phyloP scores from a whole-genome alignment of 228 moss, liverwort and hornwort species.

The Sphagnum fallax region DNA sequence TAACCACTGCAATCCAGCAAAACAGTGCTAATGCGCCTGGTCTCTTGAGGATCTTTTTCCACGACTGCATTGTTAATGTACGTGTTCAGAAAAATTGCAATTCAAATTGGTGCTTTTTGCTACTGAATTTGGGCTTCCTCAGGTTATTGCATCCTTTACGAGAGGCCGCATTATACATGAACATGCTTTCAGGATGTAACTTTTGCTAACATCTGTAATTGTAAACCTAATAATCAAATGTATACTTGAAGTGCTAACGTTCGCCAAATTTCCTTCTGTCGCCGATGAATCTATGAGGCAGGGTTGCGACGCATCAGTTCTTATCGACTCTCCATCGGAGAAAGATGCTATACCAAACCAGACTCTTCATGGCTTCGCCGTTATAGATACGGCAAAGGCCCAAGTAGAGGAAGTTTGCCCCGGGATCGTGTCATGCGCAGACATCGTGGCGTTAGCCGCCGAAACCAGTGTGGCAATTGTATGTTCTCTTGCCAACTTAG shows the following conservation, averaged over 20 bases:
- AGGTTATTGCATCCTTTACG: no score
- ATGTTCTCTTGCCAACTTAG: not conserved
- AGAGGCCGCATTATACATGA: no score
- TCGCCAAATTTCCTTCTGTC: no score
- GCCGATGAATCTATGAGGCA: not conserved
- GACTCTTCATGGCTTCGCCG: slow-evolving; percentile 9
- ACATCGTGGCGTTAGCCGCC: slow-evolving; percentile 21
- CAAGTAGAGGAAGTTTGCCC: slow-evolving; percentile 12
- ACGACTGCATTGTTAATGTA: slow-evolving; percentile 54
- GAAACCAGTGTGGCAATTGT: slow-evolving; percentile 21
- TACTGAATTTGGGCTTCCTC: no score
- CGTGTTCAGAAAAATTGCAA: no score
- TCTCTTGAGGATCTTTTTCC: slow-evolving; percentile 49
- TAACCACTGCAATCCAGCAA: slow-evolving; percentile 18
- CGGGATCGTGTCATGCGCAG: slow-evolving; percentile 26
- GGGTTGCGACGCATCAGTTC: slow-evolving; percentile 32
- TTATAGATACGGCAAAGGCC: slow-evolving; percentile 23
- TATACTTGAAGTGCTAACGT: no score
- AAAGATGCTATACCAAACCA: slow-evolving; percentile 16
- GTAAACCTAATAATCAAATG: no score
- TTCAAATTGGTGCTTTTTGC: no score
- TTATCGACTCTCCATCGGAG: slow-evolving; percentile 22
- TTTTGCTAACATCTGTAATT: no score
- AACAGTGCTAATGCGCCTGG: slow-evolving; percentile 27
- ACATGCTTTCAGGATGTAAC: no score